Evolutionary conservation across 1,284 basidiomycete genomes (phyloP).

Genomic region (Malassezia japonica): DNA sequence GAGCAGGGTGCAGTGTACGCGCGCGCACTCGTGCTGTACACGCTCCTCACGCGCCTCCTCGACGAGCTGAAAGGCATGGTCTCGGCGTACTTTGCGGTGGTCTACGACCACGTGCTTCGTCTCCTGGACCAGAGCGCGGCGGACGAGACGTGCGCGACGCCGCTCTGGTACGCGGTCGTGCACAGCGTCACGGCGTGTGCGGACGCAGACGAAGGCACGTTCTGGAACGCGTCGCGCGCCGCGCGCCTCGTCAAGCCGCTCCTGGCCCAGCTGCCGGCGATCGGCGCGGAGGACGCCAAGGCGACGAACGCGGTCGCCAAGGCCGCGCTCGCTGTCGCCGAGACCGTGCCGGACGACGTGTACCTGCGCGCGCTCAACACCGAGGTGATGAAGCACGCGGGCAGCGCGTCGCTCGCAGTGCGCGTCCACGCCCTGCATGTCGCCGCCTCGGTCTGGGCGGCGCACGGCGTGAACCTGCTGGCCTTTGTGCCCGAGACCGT

Average conservation of each 20-base stretch:
- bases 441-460: constrained; percentile 64
- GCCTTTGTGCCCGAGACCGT: constrained; percentile 53
- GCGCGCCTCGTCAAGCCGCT: constrained; percentile 58
- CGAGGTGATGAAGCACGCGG: constrained; percentile 64
- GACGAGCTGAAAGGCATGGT: constrained; percentile 33
- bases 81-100: constrained; percentile 47
- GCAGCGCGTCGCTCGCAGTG: background rate
- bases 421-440: constrained; percentile 61
- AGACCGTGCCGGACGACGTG: constrained; percentile 55
- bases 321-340: constrained; percentile 55
- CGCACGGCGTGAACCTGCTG: constrained; percentile 55
- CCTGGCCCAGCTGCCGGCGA: constrained; percentile 56
- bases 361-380: constrained; percentile 72
- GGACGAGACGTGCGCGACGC: no score
- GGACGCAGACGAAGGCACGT: constrained; percentile 70
- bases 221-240: constrained; percentile 76
- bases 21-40: constrained; percentile 35
- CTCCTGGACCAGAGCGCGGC: background rate
- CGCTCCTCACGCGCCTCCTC: constrained; percentile 29
- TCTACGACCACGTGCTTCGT: constrained; percentile 53
- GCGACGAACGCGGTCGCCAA: background rate
- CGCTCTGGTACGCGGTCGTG: constrained; percentile 62
- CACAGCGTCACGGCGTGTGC: constrained; percentile 63
- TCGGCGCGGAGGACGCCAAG: background rate
- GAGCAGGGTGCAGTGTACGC: constrained; percentile 27